Percentiles rank a stretch among this genome's conserved stretches.
phyloP scores from a whole-genome alignment of 768 basidiomycete species.

The Hygrophorus pudorinus region DNA sequence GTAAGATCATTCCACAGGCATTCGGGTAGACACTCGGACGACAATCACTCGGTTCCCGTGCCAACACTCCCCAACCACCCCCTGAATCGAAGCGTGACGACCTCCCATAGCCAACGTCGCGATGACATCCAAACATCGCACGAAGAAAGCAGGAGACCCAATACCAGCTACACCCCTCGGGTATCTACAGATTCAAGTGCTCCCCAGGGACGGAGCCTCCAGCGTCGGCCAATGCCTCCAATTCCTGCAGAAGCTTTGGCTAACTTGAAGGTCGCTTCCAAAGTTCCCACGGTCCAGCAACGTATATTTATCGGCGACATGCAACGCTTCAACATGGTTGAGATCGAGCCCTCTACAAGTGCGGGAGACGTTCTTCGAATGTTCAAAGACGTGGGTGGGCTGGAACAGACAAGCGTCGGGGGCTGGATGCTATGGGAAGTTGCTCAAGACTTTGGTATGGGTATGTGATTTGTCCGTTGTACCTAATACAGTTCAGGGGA shows the following conservation, averaged over 20 bases:
- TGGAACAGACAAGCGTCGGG: slow-evolving; percentile 48
- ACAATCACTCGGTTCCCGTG: slow-evolving; percentile 20
- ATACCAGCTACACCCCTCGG: neutral
- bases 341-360: slow-evolving; percentile 54
- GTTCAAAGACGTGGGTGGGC: slow-evolving; percentile 55
- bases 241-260: slow-evolving; percentile 24
- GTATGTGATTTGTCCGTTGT: slow-evolving; percentile 32
- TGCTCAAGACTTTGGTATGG: slow-evolving; percentile 88
- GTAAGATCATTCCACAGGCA: slow-evolving; percentile 56
- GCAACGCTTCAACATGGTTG: slow-evolving; percentile 68
- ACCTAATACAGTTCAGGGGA: neutral
- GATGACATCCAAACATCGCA: slow-evolving; percentile 4
- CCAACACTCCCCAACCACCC: slow-evolving; percentile 22
- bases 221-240: slow-evolving; percentile 28
- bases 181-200: slow-evolving; percentile 18
- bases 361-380: slow-evolving; percentile 65
- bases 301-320: slow-evolving; percentile 70
- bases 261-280: slow-evolving; percentile 13
- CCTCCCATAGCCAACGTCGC: slow-evolving; percentile 14
- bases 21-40: slow-evolving; percentile 24
- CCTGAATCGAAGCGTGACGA: slow-evolving; percentile 28
- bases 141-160: neutral
- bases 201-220: slow-evolving; percentile 14
- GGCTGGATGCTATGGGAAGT: slow-evolving; percentile 90
- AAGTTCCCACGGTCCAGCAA: slow-evolving; percentile 40